Evolutionary conservation across 78 protist genomes (phyloP).

Genomic region (Speleostelium caveatum): DNA sequence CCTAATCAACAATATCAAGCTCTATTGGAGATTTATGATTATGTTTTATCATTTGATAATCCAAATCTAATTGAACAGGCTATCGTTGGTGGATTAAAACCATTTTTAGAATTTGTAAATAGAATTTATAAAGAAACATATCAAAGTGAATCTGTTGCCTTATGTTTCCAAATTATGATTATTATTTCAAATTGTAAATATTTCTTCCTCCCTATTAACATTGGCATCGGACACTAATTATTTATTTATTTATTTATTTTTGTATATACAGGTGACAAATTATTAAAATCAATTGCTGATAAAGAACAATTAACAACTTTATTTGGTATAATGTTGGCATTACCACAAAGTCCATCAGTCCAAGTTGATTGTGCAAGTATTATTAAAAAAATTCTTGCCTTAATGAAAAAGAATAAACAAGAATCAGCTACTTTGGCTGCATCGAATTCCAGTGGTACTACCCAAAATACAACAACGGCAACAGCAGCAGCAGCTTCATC

Average conservation of each 20-base stretch:
- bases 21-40: constrained; percentile 56
- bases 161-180: constrained; percentile 45
- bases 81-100: constrained; percentile 66
- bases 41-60: constrained; percentile 15
- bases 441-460: too few species aligned
- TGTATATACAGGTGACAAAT: constrained; percentile 27
- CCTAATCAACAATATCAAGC: constrained; percentile 67
- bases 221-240: background rate
- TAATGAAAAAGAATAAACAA: background rate
- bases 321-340: constrained; percentile 32
- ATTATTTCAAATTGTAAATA: constrained; percentile 21
- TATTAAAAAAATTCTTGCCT: constrained; percentile 17
- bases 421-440: too few species aligned
- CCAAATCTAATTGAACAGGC: constrained; percentile 18
- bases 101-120: constrained; percentile 45
- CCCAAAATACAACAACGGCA: background rate
- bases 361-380: constrained; percentile 39
- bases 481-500: background rate
- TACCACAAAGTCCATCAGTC: constrained; percentile 26
- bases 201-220: background rate
- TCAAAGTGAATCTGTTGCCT: constrained; percentile 19
- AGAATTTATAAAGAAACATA: constrained; percentile 1
- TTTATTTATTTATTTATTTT: background rate
- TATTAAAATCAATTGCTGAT: constrained; percentile 34
- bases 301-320: constrained; percentile 8